Evolutionary conservation across 2,329 filamentous ascomycete genomes (phyloP), one percentile per base, ranked within the genome.

Genomic region (Curvularia verruculosa): DNA sequence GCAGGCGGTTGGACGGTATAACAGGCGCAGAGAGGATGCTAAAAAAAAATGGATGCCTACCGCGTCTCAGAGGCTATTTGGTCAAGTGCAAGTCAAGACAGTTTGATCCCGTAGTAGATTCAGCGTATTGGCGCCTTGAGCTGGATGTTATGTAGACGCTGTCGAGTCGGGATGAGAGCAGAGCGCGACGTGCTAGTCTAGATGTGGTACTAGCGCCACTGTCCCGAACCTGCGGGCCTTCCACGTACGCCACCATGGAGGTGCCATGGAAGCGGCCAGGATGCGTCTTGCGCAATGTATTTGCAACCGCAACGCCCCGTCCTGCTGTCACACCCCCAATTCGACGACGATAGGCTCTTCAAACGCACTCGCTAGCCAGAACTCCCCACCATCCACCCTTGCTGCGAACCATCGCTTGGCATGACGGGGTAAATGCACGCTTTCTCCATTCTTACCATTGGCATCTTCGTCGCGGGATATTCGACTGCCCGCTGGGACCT

Each of bases 401-500:
- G 28, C 37, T 15, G 36, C 37, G 36, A 53, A 44, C 24, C 4
- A 44, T 54, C 21, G 53, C 66, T 68, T 68, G 66, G 63, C 62
- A 69, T 66, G 61, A 65, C 61, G 45, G 60, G 49, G 63, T 85
- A 83, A 84, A 98, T 98, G 94, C 93, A 97, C 92, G 92, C 93
- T 74, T 97, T 98, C 83, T 98, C 94, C 64, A 83, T 94, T 78
- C 86, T 97, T 79, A 96, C 93, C 74, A 88, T 96, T 81, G 92
- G 90, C 81, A 97, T 99, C 83, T 99, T 99, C 83, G 90, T 98
- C 85, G 94, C 95, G 82, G 95, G 95, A 79, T 99, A 99, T 85
- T 98, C 94, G 78, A 99, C 95, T 81, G 95, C 95, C 76, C 90
- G 95, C 84, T 99, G 95, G 93, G 95, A 98, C 81, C 88, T 99